Percentiles rank a stretch among this genome's conserved stretches.
These are phyloP conservation scores for Parastagonospora nodorum DNA, from an alignment of 2,329 filamentous ascomycete species.

Conservation along the genomic window DNA sequence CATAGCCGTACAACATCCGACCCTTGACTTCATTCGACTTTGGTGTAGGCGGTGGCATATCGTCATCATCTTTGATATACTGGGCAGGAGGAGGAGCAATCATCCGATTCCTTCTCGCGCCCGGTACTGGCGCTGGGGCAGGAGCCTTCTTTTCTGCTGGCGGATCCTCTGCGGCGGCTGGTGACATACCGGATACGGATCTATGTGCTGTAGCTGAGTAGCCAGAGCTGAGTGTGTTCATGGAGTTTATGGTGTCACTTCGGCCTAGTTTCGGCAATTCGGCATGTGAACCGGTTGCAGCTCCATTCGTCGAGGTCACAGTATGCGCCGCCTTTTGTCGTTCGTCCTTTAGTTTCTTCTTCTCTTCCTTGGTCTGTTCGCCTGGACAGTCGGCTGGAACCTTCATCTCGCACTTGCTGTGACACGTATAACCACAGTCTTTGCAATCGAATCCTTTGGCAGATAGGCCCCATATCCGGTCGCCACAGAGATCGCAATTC, in stretches of 20 bases:
- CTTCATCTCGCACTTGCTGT: constrained; percentile 99
- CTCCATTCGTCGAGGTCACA: constrained; percentile 50
- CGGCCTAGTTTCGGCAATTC: constrained; percentile 73
- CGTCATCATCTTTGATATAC: constrained; percentile 72
- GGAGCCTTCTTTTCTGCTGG: constrained; percentile 41
- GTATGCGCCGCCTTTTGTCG: constrained; percentile 79
- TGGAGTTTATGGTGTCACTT: constrained; percentile 86
- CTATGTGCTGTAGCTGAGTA: constrained; percentile 80
- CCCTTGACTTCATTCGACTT: constrained; percentile 66
- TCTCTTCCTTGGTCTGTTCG: constrained; percentile 91
- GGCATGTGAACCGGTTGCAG: constrained; percentile 56
- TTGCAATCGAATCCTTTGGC: constrained; percentile 96
- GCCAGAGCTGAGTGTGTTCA: constrained; percentile 75
- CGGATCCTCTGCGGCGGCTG: constrained; percentile 59
- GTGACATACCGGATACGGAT: constrained; percentile 67
- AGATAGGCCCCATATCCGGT: constrained; percentile 94
- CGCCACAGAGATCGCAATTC: constrained; percentile 95
- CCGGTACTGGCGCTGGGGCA: constrained; percentile 25
- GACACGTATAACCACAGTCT: constrained; percentile 97
- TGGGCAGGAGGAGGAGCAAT: constrained; percentile 85
- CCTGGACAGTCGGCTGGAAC: constrained; percentile 95
- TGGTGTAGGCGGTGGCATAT: constrained; percentile 40
- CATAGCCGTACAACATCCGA: constrained; percentile 89
- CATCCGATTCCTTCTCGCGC: constrained; percentile 66
- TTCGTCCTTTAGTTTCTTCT: constrained; percentile 88